These are phyloP conservation scores for Globisporangium carolinianum DNA, from an alignment of 352 stramenopile genomes.

Conservation along the genomic window DNA sequence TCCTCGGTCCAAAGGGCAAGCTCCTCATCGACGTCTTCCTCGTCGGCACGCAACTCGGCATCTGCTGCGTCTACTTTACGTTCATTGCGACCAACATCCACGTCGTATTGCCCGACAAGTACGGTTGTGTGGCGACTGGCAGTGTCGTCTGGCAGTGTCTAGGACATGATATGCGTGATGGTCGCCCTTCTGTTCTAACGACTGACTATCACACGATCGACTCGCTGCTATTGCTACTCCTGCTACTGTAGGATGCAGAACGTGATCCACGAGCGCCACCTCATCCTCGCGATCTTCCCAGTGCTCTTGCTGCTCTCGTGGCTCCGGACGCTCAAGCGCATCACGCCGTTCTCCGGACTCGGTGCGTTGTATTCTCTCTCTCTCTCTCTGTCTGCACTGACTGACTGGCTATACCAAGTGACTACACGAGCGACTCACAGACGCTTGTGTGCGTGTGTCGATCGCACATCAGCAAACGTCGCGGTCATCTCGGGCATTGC, in stretches of 20 bases:
- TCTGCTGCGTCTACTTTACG: conserved; percentile 83
- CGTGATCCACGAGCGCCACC: conserved; percentile 60
- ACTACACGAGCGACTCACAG: no score
- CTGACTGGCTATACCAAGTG: not conserved
- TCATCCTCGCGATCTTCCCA: conserved; percentile 73
- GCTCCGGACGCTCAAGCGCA: conserved; percentile 62
- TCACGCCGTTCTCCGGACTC: conserved; percentile 69
- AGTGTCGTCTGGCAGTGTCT: no score
- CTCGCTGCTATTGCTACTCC: no score
- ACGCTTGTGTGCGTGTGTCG: not conserved
- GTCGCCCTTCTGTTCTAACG: no score
- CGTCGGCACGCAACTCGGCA: conserved; percentile 68
- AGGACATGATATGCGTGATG: no score
- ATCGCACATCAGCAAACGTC: conserved; percentile 34
- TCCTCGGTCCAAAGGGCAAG: conserved; percentile 55
- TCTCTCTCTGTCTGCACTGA: not conserved
- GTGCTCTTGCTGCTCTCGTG: conserved; percentile 66
- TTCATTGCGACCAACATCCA: conserved; percentile 82
- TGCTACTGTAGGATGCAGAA: conserved; percentile 29
- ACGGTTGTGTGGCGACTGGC: not conserved
- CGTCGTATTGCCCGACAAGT: conserved; percentile 59
- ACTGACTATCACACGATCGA: no score
- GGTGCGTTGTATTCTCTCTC: conserved; percentile 15
- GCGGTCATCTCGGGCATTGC: conserved; percentile 53
- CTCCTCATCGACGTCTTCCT: conserved; percentile 73